phyloP scores from a whole-genome alignment of 164 flowering plant genomes.

The Stephania yunnanensis region DNA sequence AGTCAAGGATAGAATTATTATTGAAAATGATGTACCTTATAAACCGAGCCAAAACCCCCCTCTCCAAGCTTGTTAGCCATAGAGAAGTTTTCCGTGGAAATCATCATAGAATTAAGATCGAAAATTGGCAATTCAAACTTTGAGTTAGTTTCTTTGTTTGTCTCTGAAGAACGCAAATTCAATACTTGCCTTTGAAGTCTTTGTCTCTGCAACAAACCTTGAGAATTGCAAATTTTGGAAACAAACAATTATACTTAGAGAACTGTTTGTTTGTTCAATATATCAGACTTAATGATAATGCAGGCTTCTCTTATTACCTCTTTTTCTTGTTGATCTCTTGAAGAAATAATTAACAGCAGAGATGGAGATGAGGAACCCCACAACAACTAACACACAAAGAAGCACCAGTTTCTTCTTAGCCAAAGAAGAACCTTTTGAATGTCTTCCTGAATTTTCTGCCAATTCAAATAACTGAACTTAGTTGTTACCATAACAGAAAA shows the following conservation, averaged over 20 bases:
- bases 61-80: conserved; percentile 19
- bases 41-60: conserved; percentile 36
- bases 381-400: background rate
- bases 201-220: background rate
- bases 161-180: background rate
- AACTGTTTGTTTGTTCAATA: background rate
- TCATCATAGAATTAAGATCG: background rate
- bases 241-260: background rate
- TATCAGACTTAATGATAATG: background rate
- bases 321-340: background rate
- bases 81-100: conserved; percentile 23
- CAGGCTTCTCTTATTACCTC: background rate
- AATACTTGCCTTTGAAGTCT: background rate
- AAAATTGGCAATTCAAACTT: background rate
- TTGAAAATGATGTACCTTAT: conserved; percentile 10
- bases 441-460: background rate
- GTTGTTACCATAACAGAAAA: background rate
- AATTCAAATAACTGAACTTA: background rate
- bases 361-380: background rate
- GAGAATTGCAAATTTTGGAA: background rate
- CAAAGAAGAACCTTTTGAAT: background rate
- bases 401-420: background rate
- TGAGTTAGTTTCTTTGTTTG: background rate
- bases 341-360: background rate
- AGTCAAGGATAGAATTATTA: background rate